Evolutionary conservation across 2,329 filamentous ascomycete species (phyloP).

Genomic region (Trichoderma asperellum): DNA sequence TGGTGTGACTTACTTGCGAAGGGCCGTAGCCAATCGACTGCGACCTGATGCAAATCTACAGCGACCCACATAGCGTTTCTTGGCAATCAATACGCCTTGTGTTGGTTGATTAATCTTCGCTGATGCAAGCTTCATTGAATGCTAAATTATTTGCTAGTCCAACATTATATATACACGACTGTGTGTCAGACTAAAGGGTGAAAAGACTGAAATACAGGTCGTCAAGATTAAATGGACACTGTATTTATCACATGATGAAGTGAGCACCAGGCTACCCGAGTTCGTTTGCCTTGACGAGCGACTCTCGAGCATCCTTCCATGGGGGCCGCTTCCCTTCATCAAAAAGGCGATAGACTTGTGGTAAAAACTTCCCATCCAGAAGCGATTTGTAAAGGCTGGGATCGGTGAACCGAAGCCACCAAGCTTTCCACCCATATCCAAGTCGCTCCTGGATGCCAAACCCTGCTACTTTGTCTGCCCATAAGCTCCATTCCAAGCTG

Average conservation of each 20-base stretch:
- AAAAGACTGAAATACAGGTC: neutral
- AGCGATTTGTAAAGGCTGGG: conserved; percentile 43
- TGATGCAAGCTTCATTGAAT: too few relatives aligned
- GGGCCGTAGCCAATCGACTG: too few relatives aligned
- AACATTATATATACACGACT: too few relatives aligned
- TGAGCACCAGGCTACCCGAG: neutral
- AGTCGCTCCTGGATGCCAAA: conserved; percentile 46
- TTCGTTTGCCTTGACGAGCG: neutral
- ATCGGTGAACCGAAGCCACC: conserved; percentile 47
- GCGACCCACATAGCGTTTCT: too few relatives aligned
- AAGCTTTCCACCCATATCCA: conserved; percentile 45
- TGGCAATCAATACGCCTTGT: too few relatives aligned
- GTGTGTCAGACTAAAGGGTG: too few relatives aligned
- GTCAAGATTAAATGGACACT: neutral
- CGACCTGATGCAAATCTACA: too few relatives aligned
- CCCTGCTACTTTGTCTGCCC: conserved; percentile 43
- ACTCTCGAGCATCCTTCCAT: conserved; percentile 30
- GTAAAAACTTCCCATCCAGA: conserved; percentile 33
- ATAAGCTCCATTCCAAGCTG: conserved; percentile 33
- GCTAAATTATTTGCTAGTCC: too few relatives aligned
- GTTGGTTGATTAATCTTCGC: too few relatives aligned
- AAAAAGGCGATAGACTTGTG: conserved; percentile 33
- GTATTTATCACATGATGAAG: neutral
- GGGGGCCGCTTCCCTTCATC: conserved; percentile 31
- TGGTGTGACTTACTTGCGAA: too few relatives aligned